Evolutionary conservation across 805 yeast genomes (phyloP), one percentile per base, ranked within the genome.

Genomic region (Monosporozyma siamensis): DNA sequence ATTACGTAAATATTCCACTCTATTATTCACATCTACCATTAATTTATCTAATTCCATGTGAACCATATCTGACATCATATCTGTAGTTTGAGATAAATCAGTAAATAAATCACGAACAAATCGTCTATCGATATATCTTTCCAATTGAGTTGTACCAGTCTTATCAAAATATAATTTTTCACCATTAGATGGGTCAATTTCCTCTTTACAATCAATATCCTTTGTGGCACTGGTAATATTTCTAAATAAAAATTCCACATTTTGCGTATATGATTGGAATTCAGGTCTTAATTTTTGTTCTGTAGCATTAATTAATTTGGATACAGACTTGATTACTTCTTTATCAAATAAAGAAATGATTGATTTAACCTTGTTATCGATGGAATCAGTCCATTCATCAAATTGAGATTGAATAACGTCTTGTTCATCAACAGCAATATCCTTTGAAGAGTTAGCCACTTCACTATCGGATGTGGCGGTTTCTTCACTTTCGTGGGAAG

Each of bases 71-170:
- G 70, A 64, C 18, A 54, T 48, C 0, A 41, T 48, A 17, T 40
- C 38, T 3, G 15, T 30, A 2, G 21, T 11, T 23, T 50, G 29
- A 1, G 43, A 37, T 3, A 64, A 54, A 12, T 56, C 53, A 6
- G 60, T 52, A 39, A 75, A 63, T 20, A 55, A 47, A 40, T 69
- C 74, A 56, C 80, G 70, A 51, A 69, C 59, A 29, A 66, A 68
- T 48, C 71, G 69, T 52, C 81, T 65, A 1, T 74, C 56, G 25
- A 76, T 65, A 47, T 64, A 67, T 29, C 56, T 55, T 12, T 56
- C 56, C 31, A 69, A 51, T 40, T 64, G 53, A 22, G 62, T 62
- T 14, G 60, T 61, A 17, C 67, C 66, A 4, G 54, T 50, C 32
- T 48, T 50, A 42, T 66, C 69, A 38, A 67, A 53, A 41, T 58